Evolutionary conservation across 768 basidiomycete genomes (phyloP).

Genomic region (Lepiota brunneoincarnata): DNA sequence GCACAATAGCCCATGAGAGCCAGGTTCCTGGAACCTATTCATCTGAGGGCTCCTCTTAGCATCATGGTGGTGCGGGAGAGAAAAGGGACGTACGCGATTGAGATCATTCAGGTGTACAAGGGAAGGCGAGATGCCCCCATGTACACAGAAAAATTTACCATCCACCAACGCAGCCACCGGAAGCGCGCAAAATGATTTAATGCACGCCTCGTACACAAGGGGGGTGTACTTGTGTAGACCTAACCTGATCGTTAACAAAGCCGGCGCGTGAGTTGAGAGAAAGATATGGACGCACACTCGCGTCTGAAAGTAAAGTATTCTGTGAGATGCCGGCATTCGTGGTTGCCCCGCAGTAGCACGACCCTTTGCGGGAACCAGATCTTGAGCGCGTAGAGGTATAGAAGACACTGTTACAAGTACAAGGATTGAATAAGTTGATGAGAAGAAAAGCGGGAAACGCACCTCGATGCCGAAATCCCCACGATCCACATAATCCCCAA

Average conservation of each 20-base stretch:
- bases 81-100: conserved; percentile 15
- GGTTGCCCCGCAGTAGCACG: conserved; percentile 88
- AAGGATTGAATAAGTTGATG: background rate
- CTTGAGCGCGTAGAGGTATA: conserved; percentile 93
- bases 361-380: conserved; percentile 84
- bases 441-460: background rate
- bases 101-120: conserved; percentile 74
- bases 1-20: conserved; percentile 86
- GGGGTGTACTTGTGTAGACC: conserved; percentile 89
- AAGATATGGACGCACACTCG: conserved; percentile 75
- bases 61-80: background rate
- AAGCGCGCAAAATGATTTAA: conserved; percentile 85
- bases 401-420: conserved; percentile 58
- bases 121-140: conserved; percentile 92
- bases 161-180: conserved; percentile 93
- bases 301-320: conserved; percentile 98
- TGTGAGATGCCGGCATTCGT: conserved; percentile 95
- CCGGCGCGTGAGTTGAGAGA: background rate
- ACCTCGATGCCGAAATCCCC: conserved; percentile 84
- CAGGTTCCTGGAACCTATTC: conserved; percentile 92
- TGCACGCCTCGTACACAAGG: conserved; percentile 88
- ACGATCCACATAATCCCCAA: conserved; percentile 97
- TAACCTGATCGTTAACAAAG: conserved; percentile 24
- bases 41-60: conserved; percentile 45
- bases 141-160: conserved; percentile 94